phyloP scores from a whole-genome alignment of 2,329 filamentous ascomycete genomes.

The Aspergillus sp. region DNA sequence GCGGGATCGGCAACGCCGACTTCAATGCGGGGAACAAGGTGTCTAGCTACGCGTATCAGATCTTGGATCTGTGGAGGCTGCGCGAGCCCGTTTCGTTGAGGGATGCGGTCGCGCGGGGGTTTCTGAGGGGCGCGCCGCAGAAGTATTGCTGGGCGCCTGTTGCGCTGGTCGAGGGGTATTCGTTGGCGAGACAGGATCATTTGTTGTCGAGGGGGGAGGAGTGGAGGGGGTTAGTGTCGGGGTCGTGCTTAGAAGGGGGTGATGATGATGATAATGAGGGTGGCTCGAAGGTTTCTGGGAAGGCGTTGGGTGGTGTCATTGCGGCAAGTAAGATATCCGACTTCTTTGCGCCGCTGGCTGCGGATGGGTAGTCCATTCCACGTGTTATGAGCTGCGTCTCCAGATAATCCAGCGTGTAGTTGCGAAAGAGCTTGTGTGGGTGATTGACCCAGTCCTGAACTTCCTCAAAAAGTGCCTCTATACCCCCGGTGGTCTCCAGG shows the following conservation, averaged over 20 bases:
- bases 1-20: slow-evolving; percentile 57
- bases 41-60: slow-evolving; percentile 57
- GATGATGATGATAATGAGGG: not conserved
- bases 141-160: slow-evolving; percentile 42
- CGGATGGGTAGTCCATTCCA: not conserved
- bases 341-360: not conserved
- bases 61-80: slow-evolving; percentile 64
- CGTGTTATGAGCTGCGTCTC: slow-evolving; percentile 5
- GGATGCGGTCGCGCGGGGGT: slow-evolving; percentile 58
- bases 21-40: slow-evolving; percentile 52
- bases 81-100: slow-evolving; percentile 54
- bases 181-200: slow-evolving; percentile 18
- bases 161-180: slow-evolving; percentile 13
- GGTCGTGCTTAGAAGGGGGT: not conserved
- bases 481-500: not conserved
- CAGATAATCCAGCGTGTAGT: slow-evolving; percentile 14
- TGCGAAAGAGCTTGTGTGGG: slow-evolving; percentile 11
- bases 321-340: not conserved
- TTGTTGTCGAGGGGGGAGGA: slow-evolving; percentile 7
- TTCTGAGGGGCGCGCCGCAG: slow-evolving; percentile 56
- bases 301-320: not conserved
- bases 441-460: slow-evolving; percentile 11
- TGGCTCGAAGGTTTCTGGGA: not conserved
- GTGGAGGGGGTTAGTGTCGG: too few species aligned
- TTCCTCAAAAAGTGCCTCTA: slow-evolving; percentile 3